Evolutionary conservation across 225 moss, liverwort and hornwort species (phyloP).

Genomic region (Takakia lepidozioides): DNA sequence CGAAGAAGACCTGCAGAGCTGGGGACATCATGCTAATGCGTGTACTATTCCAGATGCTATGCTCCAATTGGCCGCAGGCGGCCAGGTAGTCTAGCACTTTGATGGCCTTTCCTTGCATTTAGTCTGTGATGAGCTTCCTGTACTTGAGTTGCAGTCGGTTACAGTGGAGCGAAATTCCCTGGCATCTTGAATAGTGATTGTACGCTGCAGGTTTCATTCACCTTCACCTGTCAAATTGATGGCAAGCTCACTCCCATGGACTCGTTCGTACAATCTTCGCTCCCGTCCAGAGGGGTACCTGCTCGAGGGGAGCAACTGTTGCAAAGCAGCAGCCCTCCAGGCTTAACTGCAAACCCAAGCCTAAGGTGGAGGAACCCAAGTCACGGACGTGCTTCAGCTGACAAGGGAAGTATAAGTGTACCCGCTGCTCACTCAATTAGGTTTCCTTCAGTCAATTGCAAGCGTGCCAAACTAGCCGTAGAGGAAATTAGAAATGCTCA

Average conservation of each 20-base stretch:
- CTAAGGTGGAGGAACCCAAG: too few relatives aligned
- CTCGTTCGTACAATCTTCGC: conserved; percentile 38
- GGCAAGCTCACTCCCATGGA: conserved; percentile 85
- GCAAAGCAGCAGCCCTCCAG: too few relatives aligned
- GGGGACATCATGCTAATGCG: conserved; percentile 81
- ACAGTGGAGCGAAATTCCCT: too few relatives aligned
- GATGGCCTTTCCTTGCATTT: background rate
- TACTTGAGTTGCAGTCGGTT: too few relatives aligned
- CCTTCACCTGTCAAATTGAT: conserved; percentile 91
- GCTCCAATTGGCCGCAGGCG: conserved; percentile 63
- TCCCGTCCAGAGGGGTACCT: conserved; percentile 17
- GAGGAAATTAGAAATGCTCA: too few relatives aligned
- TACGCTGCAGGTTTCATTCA: conserved; percentile 70
- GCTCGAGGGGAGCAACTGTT: conserved; percentile 24
- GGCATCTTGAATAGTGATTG: too few relatives aligned
- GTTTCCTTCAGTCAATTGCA: too few relatives aligned
- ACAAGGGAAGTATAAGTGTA: too few relatives aligned
- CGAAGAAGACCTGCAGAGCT: conserved; percentile 84
- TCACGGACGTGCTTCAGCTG: too few relatives aligned
- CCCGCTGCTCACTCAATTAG: too few relatives aligned
- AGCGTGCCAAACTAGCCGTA: too few relatives aligned
- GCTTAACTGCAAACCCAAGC: too few relatives aligned
- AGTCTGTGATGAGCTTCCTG: background rate
- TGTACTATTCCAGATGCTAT: conserved; percentile 77
- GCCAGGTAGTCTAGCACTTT: conserved; percentile 37